A percentile compares a stretch with the other conserved stretches of the same genome.
Evolutionary conservation across 768 basidiomycete genomes (phyloP).

Genomic region (Pholiota conissans): DNA sequence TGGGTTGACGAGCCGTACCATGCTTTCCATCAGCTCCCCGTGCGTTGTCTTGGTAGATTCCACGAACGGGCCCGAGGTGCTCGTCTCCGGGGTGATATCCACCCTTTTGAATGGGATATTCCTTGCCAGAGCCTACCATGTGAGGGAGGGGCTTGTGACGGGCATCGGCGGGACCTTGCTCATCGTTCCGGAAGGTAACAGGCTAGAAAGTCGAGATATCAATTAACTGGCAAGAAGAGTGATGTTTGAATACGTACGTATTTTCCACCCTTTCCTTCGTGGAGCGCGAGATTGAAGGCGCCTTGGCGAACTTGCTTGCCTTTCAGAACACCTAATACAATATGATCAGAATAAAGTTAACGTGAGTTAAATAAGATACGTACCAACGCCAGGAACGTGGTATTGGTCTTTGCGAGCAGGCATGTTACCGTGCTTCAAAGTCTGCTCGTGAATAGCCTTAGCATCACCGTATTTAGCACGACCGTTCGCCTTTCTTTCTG

Average conservation of each 20-base stretch:
- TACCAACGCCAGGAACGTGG: background rate
- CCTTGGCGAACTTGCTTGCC: background rate
- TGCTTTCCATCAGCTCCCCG: background rate
- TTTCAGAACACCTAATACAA: background rate
- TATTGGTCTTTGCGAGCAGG: background rate
- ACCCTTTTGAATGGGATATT: background rate
- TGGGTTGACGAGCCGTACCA: background rate
- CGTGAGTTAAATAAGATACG: background rate
- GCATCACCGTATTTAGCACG: background rate
- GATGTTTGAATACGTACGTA: background rate
- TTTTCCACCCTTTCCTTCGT: background rate
- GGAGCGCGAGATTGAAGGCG: background rate
- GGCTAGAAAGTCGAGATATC: background rate
- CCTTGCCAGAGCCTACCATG: background rate
- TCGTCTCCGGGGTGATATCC: background rate
- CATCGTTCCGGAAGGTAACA: background rate
- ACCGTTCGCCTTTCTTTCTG: background rate
- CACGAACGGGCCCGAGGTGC: background rate
- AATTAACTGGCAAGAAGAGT: too few species aligned
- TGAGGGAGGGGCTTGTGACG: background rate
- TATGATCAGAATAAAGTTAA: background rate
- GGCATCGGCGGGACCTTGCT: background rate
- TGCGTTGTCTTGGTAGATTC: background rate
- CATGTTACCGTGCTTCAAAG: background rate
- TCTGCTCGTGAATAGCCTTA: background rate